Conservation (phyloP, 306 rosid genomes). For the Prunus dulcis region DNA sequence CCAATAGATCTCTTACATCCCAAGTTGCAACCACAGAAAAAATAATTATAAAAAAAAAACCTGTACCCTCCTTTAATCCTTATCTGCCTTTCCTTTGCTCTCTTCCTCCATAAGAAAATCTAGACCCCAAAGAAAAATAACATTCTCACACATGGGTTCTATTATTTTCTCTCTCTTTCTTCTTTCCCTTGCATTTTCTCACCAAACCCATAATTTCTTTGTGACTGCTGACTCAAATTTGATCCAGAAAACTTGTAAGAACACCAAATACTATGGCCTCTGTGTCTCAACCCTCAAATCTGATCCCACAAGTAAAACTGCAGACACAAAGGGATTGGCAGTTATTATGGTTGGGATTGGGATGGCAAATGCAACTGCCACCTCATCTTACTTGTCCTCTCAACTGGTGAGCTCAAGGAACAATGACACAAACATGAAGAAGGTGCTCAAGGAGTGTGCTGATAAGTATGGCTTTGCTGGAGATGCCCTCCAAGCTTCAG, state of each 20-base stretch:
- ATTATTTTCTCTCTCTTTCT: conserved; percentile 24
- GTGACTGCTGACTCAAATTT: conserved; percentile 50
- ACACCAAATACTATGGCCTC: conserved; percentile 64
- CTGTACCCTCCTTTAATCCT: not conserved
- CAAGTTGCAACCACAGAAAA: conserved; percentile 14
- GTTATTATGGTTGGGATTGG: conserved; percentile 59
- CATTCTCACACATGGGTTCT: conserved; percentile 28
- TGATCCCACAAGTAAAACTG: conserved; percentile 48
- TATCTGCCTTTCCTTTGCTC: not conserved
- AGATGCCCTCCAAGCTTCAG: conserved; percentile 60
- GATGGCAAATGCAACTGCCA: conserved; percentile 63
- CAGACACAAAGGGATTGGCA: conserved; percentile 75
- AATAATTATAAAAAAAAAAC: not conserved
- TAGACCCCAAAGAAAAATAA: not conserved
- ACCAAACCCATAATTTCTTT: conserved; percentile 1
- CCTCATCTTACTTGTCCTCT: conserved; percentile 68
- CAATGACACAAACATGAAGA: conserved; percentile 31
- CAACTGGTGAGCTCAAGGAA: conserved; percentile 33
- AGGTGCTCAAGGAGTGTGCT: conserved; percentile 65
- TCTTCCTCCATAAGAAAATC: not conserved
- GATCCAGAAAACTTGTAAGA: conserved; percentile 69
- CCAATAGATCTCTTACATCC: not conserved
- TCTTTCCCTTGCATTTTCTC: conserved; percentile 29
- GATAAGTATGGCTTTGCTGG: conserved; percentile 63
- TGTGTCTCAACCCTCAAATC: conserved; percentile 73